phyloP scores from a whole-genome alignment of 2,329 filamentous ascomycete species.

The Calonectria hongkongensis region DNA sequence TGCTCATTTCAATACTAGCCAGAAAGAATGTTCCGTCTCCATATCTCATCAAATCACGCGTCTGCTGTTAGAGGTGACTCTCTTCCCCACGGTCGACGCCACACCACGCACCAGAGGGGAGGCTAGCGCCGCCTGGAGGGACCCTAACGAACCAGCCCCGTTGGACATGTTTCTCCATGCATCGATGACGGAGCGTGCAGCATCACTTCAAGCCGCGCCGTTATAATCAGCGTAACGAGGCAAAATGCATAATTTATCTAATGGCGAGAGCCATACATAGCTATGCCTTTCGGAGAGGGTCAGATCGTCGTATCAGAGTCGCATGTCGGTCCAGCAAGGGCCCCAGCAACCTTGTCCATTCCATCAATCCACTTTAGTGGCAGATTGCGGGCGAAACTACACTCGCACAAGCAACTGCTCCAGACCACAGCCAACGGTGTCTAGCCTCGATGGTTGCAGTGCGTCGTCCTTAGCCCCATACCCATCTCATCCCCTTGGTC shows the following conservation, averaged over 20 bases:
- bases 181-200: constrained; percentile 17
- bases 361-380: constrained; percentile 22
- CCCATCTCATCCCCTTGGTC: constrained; percentile 31
- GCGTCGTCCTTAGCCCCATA: constrained; percentile 30
- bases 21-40: constrained; percentile 22
- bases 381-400: constrained; percentile 20
- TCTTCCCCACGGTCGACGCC: constrained; percentile 38
- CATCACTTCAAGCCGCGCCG: not conserved
- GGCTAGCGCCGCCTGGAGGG: constrained; percentile 40
- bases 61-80: constrained; percentile 29
- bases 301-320: not conserved
- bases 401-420: not conserved
- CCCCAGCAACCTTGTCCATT: constrained; percentile 19
- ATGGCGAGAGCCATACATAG: not conserved
- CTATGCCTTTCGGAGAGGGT: not conserved
- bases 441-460: constrained; percentile 29
- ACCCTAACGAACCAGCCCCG: constrained; percentile 20
- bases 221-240: not conserved
- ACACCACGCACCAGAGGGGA: constrained; percentile 33
- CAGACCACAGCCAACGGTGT: constrained; percentile 19
- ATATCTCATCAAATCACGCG: constrained; percentile 41
- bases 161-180: constrained; percentile 12
- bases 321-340: constrained; percentile 12
- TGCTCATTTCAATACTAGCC: constrained; percentile 6
- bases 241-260: not conserved